phyloP scores from a whole-genome alignment of 352 stramenopile genomes.

The Porosira glacialis region DNA sequence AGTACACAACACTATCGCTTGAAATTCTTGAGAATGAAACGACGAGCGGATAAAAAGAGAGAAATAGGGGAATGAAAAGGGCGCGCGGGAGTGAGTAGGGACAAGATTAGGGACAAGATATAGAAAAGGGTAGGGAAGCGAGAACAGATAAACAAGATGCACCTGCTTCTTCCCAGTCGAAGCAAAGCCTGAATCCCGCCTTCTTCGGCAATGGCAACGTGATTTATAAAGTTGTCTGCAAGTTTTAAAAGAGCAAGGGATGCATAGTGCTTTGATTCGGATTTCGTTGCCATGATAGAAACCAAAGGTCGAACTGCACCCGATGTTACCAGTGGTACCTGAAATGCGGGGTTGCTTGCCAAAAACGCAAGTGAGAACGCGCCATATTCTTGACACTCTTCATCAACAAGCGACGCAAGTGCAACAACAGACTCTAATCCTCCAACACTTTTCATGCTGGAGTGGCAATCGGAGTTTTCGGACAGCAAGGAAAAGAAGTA shows the following conservation, averaged over 20 bases:
- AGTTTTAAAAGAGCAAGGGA: conserved; percentile 94
- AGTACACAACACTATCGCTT: conserved; percentile 83
- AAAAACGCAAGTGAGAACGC: conserved; percentile 93
- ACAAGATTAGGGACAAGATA: no score
- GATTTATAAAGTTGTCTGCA: conserved; percentile 97
- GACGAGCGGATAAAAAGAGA: conserved; percentile 81
- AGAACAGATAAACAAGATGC: conserved; percentile 86
- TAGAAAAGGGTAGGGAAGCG: no score
- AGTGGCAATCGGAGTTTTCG: conserved; percentile 89
- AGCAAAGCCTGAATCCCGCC: conserved; percentile 93
- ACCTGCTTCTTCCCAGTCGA: conserved; percentile 84
- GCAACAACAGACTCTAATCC: conserved; percentile 86
- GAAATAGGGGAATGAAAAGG: no score
- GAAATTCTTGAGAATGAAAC: conserved; percentile 67
- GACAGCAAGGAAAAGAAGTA: conserved; percentile 88
- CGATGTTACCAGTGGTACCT: conserved; percentile 87
- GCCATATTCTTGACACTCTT: conserved; percentile 93
- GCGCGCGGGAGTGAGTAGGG: no score
- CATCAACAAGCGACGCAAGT: conserved; percentile 89
- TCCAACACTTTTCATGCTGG: conserved; percentile 85
- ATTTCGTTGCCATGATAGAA: conserved; percentile 91
- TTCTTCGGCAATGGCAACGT: conserved; percentile 91
- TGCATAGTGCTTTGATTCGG: conserved; percentile 91
- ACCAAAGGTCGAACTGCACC: conserved; percentile 90
- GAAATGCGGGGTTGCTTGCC: conserved; percentile 90